A percentile compares a stretch with the other conserved stretches of the same genome.
Evolutionary conservation across 331 rosid species (phyloP).

Genomic region (Pyrus hybrid): DNA sequence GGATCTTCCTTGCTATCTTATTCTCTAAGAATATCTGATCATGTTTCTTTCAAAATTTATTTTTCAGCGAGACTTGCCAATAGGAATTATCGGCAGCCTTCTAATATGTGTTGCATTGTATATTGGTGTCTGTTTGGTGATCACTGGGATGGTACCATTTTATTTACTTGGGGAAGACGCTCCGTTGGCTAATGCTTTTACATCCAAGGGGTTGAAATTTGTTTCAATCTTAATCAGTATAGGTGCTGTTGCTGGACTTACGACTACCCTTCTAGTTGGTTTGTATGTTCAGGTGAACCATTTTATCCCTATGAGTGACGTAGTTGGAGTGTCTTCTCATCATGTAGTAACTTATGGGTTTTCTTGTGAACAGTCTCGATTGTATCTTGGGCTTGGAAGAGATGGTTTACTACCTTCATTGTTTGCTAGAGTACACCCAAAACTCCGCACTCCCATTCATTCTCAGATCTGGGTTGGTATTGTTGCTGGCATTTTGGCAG

Average conservation of each 20-base stretch:
- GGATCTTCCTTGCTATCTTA: background rate
- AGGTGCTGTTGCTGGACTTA: conserved; percentile 96
- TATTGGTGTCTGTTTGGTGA: conserved; percentile 86
- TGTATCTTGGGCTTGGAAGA: conserved; percentile 97
- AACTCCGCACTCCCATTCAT: conserved; percentile 72
- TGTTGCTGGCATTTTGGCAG: conserved; percentile 75
- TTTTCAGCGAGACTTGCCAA: conserved; percentile 88
- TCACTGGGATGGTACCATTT: conserved; percentile 98
- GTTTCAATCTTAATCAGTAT: conserved; percentile 76
- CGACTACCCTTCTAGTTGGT: conserved; percentile 95
- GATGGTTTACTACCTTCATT: conserved; percentile 85
- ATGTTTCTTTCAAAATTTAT: conserved; percentile 5
- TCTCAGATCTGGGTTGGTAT: conserved; percentile 94
- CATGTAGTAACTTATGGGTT: conserved; percentile 18
- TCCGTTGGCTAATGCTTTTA: conserved; percentile 92
- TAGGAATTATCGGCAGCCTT: conserved; percentile 95
- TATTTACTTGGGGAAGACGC: conserved; percentile 82
- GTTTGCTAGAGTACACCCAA: conserved; percentile 69
- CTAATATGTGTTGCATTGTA: conserved; percentile 66
- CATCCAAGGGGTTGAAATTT: conserved; percentile 79
- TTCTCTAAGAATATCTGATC: background rate
- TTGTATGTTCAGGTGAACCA: conserved; percentile 87
- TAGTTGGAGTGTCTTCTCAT: conserved; percentile 13
- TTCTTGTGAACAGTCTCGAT: conserved; percentile 73
- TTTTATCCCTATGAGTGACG: conserved; percentile 9